Evolutionary conservation across 2,329 filamentous ascomycete genomes (phyloP).

Genomic region (Cryphonectria radicalis): DNA sequence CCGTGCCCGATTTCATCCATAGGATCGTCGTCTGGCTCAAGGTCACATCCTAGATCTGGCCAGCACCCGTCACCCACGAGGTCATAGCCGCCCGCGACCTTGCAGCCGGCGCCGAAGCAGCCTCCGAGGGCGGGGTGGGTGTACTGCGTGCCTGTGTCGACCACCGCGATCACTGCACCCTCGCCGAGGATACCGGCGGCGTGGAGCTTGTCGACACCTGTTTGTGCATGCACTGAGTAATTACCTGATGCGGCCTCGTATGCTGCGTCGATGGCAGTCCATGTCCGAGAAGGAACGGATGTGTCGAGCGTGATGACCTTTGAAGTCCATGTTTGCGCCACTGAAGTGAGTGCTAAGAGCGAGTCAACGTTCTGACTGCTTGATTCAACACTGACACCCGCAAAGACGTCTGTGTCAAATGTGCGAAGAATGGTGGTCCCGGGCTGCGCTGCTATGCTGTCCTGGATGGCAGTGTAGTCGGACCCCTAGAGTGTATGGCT

Average conservation of each 20-base stretch:
- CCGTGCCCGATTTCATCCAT: constrained; percentile 43
- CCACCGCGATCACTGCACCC: constrained; percentile 31
- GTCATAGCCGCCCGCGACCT: constrained; percentile 28
- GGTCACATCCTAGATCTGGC: constrained; percentile 28
- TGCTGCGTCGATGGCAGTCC: constrained; percentile 17
- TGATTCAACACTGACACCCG: constrained; percentile 25
- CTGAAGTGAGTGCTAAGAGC: constrained; percentile 14
- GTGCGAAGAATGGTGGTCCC: constrained; percentile 15
- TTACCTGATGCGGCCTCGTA: constrained; percentile 24
- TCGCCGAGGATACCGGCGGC: constrained; percentile 28
- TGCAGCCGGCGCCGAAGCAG: constrained; percentile 25
- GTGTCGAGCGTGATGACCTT: constrained; percentile 19
- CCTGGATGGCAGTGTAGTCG: constrained; percentile 12
- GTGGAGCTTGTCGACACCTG: constrained; percentile 33
- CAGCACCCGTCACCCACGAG: constrained; percentile 27
- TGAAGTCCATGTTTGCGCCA: constrained; percentile 21
- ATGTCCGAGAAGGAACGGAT: constrained; percentile 14
- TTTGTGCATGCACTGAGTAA: constrained; percentile 33
- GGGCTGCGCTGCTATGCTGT: constrained; percentile 13
- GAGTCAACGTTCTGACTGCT: constrained; percentile 20
- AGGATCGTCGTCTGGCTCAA: constrained; percentile 42
- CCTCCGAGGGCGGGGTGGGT: constrained; percentile 32
- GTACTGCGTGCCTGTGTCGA: constrained; percentile 33
- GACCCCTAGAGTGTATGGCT: constrained; percentile 4
- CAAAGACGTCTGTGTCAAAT: constrained; percentile 27